These are phyloP conservation scores for Coniferiporia sulphurascens DNA, from an alignment of 1,284 basidiomycete genomes.

Conservation along the genomic window DNA sequence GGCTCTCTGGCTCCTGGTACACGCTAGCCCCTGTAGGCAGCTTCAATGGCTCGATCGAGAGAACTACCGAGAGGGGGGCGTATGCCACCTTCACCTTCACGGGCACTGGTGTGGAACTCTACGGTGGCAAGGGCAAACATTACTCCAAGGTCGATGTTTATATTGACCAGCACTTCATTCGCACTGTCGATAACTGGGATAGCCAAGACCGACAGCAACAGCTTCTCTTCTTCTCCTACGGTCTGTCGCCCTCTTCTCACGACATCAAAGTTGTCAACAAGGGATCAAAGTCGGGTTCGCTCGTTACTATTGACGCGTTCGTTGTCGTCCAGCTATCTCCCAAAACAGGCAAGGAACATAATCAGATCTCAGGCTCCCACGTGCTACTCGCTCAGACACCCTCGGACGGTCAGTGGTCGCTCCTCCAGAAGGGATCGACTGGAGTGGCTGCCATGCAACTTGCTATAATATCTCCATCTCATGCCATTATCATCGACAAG, in stretches of 20 bases:
- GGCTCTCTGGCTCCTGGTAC: slow-evolving; percentile 20
- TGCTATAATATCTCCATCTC: slow-evolving; percentile 61
- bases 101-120: slow-evolving; percentile 74
- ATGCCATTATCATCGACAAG: slow-evolving; percentile 75
- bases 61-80: slow-evolving; percentile 34
- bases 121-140: slow-evolving; percentile 50
- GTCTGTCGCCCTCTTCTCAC: slow-evolving; percentile 49
- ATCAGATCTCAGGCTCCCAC: slow-evolving; percentile 17
- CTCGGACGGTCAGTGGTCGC: slow-evolving; percentile 37
- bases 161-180: slow-evolving; percentile 48
- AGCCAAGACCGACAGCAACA: slow-evolving; percentile 44
- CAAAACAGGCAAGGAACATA: neutral
- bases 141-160: slow-evolving; percentile 55
- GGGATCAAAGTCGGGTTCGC: slow-evolving; percentile 36
- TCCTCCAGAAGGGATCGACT: slow-evolving; percentile 57
- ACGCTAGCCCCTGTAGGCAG: slow-evolving; percentile 10
- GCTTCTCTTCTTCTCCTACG: slow-evolving; percentile 58
- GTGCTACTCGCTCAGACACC: slow-evolving; percentile 18
- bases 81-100: slow-evolving; percentile 53
- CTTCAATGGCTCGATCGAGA: slow-evolving; percentile 19
- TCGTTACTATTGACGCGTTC: slow-evolving; percentile 60
- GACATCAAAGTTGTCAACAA: slow-evolving; percentile 59
- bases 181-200: slow-evolving; percentile 45
- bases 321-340: slow-evolving; percentile 31
- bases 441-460: slow-evolving; percentile 85